phyloP scores from a whole-genome alignment of 139 green algal species.

The Haematococcus lacustris region DNA sequence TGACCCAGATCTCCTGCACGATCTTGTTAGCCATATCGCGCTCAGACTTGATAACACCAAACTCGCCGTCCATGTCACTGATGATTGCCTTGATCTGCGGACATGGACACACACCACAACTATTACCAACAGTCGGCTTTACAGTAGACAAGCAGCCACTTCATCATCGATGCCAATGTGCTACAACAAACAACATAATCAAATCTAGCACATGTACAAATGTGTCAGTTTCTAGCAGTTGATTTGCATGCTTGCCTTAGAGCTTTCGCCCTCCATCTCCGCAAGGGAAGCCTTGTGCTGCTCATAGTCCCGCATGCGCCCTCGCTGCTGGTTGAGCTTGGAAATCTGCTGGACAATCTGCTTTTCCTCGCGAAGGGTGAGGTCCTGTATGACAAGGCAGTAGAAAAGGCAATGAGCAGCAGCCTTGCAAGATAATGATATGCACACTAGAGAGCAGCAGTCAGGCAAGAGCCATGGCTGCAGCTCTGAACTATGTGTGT shows the following conservation, averaged over 20 bases:
- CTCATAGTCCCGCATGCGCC: slow-evolving; percentile 24
- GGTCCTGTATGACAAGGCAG: slow-evolving; percentile 2
- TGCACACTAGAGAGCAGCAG: too few species aligned
- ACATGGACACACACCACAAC: background rate
- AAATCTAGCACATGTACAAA: background rate
- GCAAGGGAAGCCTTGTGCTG: slow-evolving; percentile 25
- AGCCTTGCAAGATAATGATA: too few species aligned
- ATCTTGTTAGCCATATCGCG: slow-evolving; percentile 37
- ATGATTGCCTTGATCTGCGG: slow-evolving; percentile 22
- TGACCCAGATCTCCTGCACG: slow-evolving; percentile 25
- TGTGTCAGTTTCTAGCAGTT: background rate
- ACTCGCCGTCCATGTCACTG: slow-evolving; percentile 39
- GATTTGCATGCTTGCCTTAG: slow-evolving; percentile 8
- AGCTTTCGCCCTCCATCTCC: slow-evolving; percentile 31
- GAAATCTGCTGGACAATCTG: slow-evolving; percentile 27
- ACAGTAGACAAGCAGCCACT: background rate
- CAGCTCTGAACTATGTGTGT: too few species aligned
- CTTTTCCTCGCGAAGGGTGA: slow-evolving; percentile 44
- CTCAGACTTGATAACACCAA: slow-evolving; percentile 42
- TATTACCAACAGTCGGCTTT: too few species aligned
- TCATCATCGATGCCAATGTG: background rate
- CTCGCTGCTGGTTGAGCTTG: slow-evolving; percentile 24
- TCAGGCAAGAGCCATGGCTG: too few species aligned
- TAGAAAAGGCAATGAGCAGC: too few species aligned
- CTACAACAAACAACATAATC: background rate